These are phyloP conservation scores for Blastobotrys robertii DNA, from an alignment of 805 yeast genomes.

Conservation along the genomic window DNA sequence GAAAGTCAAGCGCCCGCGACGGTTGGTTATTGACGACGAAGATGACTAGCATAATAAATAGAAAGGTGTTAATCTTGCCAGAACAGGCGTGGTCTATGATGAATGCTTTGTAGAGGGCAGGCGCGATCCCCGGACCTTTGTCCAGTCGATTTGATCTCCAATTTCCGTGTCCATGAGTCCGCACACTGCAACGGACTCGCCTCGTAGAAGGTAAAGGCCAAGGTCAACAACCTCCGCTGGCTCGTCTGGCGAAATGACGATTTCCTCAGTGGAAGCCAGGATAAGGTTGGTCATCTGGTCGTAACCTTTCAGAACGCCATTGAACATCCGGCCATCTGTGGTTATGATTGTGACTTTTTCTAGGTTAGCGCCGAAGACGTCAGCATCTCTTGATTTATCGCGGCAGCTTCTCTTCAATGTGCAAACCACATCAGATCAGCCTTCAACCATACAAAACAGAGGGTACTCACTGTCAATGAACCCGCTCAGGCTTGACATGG, in stretches of 20 bases:
- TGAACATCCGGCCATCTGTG: conserved; percentile 27
- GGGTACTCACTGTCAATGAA: conserved; percentile 16
- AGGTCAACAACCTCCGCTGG: conserved; percentile 19
- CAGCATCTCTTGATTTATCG: neutral
- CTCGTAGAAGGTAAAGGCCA: conserved; percentile 29
- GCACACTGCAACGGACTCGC: conserved; percentile 27
- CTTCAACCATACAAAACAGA: no score
- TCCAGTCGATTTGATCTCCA: conserved; percentile 28
- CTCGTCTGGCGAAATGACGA: conserved; percentile 21
- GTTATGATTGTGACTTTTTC: conserved; percentile 24
- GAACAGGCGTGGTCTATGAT: neutral
- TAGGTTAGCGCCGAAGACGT: neutral
- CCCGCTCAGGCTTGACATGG: conserved; percentile 18
- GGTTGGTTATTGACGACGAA: conserved; percentile 14
- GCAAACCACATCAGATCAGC: no score
- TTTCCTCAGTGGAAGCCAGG: conserved; percentile 21
- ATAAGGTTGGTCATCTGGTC: conserved; percentile 30
- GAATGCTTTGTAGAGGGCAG: conserved; percentile 16
- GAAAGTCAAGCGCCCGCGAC: conserved; percentile 5
- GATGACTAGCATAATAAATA: conserved; percentile 13
- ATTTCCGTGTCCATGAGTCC: conserved; percentile 26
- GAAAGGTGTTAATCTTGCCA: neutral
- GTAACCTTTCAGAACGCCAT: conserved; percentile 29
- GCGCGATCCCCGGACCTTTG: conserved; percentile 18
- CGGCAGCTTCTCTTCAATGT: neutral